Evolutionary conservation across 2,329 filamentous ascomycete species (phyloP).

Genomic region (Knufia fluminis): DNA sequence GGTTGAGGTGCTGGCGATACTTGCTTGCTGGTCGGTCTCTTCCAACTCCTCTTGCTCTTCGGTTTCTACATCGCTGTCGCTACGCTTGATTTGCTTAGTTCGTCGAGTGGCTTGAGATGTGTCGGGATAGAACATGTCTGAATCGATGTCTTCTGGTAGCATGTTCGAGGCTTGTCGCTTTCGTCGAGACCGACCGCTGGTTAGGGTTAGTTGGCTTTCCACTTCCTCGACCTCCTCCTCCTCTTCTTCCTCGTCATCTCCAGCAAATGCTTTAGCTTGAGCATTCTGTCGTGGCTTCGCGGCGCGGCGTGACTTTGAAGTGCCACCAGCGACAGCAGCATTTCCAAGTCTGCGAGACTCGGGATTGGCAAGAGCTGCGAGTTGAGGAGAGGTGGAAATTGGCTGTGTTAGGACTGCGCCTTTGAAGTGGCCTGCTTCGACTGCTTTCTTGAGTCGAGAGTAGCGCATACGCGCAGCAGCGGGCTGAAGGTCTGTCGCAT

Average conservation of each 20-base stretch:
- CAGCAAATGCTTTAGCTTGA: neutral
- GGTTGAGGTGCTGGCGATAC: neutral
- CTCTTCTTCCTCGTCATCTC: neutral
- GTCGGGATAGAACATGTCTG: slow-evolving; percentile 2
- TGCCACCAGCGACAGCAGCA: neutral
- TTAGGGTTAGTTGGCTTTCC: neutral
- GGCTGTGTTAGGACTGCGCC: neutral
- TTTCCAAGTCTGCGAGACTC: slow-evolving; percentile 5
- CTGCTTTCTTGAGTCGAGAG: slow-evolving; percentile 27
- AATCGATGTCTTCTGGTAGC: neutral
- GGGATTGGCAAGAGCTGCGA: slow-evolving; percentile 6
- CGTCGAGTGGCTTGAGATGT: neutral
- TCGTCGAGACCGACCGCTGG: neutral
- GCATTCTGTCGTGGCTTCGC: neutral
- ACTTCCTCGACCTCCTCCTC: neutral
- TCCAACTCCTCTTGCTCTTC: slow-evolving; percentile 1
- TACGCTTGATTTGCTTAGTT: slow-evolving; percentile 1
- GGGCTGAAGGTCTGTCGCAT: slow-evolving; percentile 27
- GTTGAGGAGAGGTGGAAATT: neutral
- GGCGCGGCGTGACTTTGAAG: neutral
- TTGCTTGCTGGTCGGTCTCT: neutral
- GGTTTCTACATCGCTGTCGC: neutral
- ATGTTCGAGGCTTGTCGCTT: neutral
- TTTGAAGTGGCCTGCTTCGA: slow-evolving; percentile 15
- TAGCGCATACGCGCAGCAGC: slow-evolving; percentile 34